Percentiles rank a stretch among this genome's conserved stretches.
These are phyloP conservation scores for Termitomyces sp. DNA, from an alignment of 768 basidiomycete genomes.

Conservation along the genomic window DNA sequence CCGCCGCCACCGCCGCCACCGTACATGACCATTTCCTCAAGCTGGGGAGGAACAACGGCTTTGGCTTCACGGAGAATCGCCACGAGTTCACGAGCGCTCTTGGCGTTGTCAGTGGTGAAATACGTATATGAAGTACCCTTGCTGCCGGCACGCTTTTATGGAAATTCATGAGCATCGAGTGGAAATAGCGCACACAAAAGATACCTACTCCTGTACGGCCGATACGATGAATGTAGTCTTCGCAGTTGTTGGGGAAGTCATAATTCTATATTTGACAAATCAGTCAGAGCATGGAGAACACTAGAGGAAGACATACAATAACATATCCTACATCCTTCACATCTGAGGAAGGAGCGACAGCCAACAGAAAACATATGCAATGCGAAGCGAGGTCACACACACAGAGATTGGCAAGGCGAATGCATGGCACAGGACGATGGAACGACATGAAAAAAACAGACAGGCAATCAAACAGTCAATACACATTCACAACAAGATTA, in stretches of 20 bases:
- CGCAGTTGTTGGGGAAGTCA: slow-evolving; percentile 97
- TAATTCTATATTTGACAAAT: slow-evolving; percentile 61
- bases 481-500: slow-evolving; percentile 26
- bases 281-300: slow-evolving; percentile 3
- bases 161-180: slow-evolving; percentile 4
- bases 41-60: slow-evolving; percentile 75
- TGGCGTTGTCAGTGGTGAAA: slow-evolving; percentile 95
- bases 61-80: slow-evolving; percentile 85
- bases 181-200: not conserved
- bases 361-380: slow-evolving; percentile 27
- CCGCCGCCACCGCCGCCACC: slow-evolving; percentile 60
- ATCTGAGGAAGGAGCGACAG: slow-evolving; percentile 51
- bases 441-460: slow-evolving; percentile 14
- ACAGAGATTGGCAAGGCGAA: slow-evolving; percentile 11
- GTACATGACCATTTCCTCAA: slow-evolving; percentile 91
- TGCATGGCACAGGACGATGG: too few relatives aligned
- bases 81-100: slow-evolving; percentile 89
- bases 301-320: slow-evolving; percentile 56
- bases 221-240: slow-evolving; percentile 98
- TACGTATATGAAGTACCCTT: slow-evolving; percentile 93
- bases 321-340: slow-evolving; percentile 99
- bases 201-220: slow-evolving; percentile 86
- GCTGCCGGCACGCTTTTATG: slow-evolving; percentile 75
- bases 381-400: slow-evolving; percentile 30
- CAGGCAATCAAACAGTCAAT: slow-evolving; percentile 41